These are phyloP conservation scores for Rhodotorula toruloides DNA, from an alignment of 768 basidiomycete species.

Conservation along the genomic window DNA sequence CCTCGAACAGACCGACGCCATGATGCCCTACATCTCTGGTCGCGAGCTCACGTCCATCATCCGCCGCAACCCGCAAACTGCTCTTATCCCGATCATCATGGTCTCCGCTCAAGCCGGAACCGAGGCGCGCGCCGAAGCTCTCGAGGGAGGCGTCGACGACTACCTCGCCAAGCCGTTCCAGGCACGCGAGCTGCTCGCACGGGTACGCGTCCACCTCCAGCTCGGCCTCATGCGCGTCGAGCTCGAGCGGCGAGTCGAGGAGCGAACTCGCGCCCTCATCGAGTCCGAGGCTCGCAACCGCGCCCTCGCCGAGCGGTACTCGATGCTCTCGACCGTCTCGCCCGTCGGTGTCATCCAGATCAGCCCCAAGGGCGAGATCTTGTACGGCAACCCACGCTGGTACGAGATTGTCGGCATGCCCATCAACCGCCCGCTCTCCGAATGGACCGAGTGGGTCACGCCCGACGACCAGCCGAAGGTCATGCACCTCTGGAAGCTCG, in stretches of 20 bases:
- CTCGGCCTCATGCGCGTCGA: conserved; percentile 33
- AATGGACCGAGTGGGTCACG: conserved; percentile 21
- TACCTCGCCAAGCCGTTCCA: conserved; percentile 39
- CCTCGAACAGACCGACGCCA: neutral
- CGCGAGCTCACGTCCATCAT: conserved; percentile 21
- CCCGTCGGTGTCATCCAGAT: conserved; percentile 36
- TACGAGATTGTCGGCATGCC: conserved; percentile 22
- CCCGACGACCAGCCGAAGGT: conserved; percentile 12
- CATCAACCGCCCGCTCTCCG: conserved; percentile 2
- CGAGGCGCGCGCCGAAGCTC: conserved; percentile 33
- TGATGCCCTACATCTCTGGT: conserved; percentile 16
- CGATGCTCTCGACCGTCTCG: conserved; percentile 23
- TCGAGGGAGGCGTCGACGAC: conserved; percentile 34
- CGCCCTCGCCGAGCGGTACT: conserved; percentile 30
- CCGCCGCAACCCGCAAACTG: conserved; percentile 15
- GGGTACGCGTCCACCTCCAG: conserved; percentile 33
- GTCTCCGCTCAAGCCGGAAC: conserved; percentile 30
- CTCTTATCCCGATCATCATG: conserved; percentile 33
- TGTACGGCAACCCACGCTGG: conserved; percentile 24
- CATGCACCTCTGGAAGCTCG: conserved; percentile 13
- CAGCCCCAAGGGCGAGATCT: conserved; percentile 18
- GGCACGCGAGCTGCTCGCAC: conserved; percentile 31
- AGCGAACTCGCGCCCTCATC: conserved; percentile 33
- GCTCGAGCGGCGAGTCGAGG: conserved; percentile 32
- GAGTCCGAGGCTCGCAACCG: conserved; percentile 31